Evolutionary conservation across 2,329 filamentous ascomycete genomes (phyloP).

Genomic region (Colletotrichum echinochloae): DNA sequence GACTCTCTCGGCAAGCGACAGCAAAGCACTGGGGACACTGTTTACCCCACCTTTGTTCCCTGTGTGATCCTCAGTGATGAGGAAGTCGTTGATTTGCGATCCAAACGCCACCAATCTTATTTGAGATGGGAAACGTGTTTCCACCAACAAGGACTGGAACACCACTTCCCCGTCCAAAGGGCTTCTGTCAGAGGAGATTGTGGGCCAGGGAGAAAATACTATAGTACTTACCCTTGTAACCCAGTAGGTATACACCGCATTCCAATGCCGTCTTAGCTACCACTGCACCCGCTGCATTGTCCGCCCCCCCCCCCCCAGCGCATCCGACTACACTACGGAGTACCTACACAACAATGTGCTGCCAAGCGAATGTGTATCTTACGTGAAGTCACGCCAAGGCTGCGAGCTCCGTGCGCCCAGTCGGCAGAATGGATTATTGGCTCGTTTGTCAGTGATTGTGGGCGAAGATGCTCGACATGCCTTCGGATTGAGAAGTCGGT

Average conservation of each 20-base stretch:
- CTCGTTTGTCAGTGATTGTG: too few relatives aligned
- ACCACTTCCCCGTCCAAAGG: not conserved
- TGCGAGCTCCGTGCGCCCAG: not conserved
- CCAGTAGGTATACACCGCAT: too few relatives aligned
- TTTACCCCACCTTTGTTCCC: constrained; percentile 2
- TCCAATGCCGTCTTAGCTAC: not conserved
- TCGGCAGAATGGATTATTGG: not conserved
- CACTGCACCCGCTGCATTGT: not conserved
- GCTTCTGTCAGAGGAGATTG: not conserved
- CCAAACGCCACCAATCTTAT: constrained; percentile 13
- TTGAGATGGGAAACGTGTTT: constrained; percentile 23
- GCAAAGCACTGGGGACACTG: not conserved
- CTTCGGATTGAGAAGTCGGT: constrained; percentile 11
- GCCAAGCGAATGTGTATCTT: not conserved
- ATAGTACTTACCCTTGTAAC: too few relatives aligned
- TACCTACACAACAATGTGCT: not conserved
- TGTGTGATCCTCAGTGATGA: not conserved
- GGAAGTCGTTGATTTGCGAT: constrained; percentile 12
- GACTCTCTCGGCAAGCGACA: constrained; percentile 20
- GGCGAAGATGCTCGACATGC: not conserved
- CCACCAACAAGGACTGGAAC: not conserved
- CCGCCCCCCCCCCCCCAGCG: not conserved
- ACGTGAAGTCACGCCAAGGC: too few relatives aligned
- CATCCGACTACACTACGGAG: not conserved
- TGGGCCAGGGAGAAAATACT: not conserved